Conservation (phyloP, 495 filamentous ascomycete species). For the Viridothelium virens region DNA sequence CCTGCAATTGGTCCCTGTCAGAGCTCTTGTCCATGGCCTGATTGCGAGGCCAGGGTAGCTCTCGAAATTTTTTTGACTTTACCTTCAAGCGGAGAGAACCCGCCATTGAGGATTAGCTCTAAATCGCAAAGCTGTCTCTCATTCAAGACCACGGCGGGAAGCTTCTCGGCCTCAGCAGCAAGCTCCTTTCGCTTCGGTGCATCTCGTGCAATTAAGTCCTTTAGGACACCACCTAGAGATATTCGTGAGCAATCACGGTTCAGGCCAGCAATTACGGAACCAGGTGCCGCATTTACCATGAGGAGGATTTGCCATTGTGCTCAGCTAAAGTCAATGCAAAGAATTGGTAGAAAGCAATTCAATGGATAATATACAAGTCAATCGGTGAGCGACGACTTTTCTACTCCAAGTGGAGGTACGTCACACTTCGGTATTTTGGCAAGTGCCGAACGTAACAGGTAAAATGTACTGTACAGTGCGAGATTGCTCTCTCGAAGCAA, state of each 20-base stretch:
- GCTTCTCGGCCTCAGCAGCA: constrained; percentile 70
- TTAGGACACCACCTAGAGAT: constrained; percentile 67
- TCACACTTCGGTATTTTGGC: background rate
- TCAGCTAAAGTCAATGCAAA: constrained; percentile 12
- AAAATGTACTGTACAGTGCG: too few species aligned
- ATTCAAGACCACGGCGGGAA: constrained; percentile 74
- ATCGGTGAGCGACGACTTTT: too few species aligned
- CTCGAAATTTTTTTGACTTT: constrained; percentile 29
- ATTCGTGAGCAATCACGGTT: constrained; percentile 10
- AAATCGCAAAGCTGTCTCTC: constrained; percentile 97
- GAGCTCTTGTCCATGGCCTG: background rate
- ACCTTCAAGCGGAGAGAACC: constrained; percentile 97
- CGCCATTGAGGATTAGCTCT: constrained; percentile 90
- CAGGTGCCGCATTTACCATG: constrained; percentile 47
- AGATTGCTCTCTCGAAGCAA: too few species aligned
- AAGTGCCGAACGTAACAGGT: background rate
- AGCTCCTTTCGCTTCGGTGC: constrained; percentile 67
- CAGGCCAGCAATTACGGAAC: background rate
- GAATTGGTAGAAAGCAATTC: background rate
- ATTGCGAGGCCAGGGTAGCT: constrained; percentile 14
- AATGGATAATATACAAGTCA: too few species aligned
- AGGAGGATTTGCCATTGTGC: constrained; percentile 67
- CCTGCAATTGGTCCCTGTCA: constrained; percentile 42
- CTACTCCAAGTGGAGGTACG: background rate
- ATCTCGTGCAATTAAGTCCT: constrained; percentile 93